These are phyloP conservation scores for Sclerotinia subarctica DNA, from an alignment of 2,329 filamentous ascomycete genomes.

Conservation along the genomic window DNA sequence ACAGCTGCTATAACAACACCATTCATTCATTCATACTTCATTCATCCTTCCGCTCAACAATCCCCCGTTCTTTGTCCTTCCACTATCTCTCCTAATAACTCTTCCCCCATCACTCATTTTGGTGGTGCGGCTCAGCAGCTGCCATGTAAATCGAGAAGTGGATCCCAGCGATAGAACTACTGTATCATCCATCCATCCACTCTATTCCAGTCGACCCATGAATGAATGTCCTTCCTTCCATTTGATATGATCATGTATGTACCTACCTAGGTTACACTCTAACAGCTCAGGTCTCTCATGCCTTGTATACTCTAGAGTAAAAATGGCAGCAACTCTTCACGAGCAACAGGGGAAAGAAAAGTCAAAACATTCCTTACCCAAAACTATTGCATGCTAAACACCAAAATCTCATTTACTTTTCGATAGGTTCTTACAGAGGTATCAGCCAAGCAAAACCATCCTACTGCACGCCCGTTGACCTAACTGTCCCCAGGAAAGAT, in stretches of 20 bases:
- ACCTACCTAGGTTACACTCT: background rate
- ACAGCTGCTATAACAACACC: background rate
- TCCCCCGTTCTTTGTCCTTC: background rate
- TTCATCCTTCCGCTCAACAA: background rate
- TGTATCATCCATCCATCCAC: too few relatives aligned
- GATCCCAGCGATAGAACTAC: background rate
- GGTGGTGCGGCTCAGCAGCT: background rate
- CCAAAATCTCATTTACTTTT: background rate
- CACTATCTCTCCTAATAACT: background rate
- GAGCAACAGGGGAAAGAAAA: background rate
- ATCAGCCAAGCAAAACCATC: conserved; percentile 10
- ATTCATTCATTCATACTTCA: too few relatives aligned
- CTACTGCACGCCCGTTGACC: conserved; percentile 6
- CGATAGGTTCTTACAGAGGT: background rate
- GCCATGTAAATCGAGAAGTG: background rate
- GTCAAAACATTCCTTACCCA: background rate
- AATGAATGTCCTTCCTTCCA: background rate
- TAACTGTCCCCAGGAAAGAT: background rate
- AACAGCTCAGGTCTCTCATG: background rate
- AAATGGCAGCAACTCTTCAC: background rate
- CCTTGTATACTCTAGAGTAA: background rate
- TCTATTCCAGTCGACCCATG: background rate
- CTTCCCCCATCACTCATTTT: background rate
- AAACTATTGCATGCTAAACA: background rate
- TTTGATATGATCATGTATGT: background rate